Evolutionary conservation across 139 green algal species (phyloP).

Genomic region (Micractinium sp.): DNA sequence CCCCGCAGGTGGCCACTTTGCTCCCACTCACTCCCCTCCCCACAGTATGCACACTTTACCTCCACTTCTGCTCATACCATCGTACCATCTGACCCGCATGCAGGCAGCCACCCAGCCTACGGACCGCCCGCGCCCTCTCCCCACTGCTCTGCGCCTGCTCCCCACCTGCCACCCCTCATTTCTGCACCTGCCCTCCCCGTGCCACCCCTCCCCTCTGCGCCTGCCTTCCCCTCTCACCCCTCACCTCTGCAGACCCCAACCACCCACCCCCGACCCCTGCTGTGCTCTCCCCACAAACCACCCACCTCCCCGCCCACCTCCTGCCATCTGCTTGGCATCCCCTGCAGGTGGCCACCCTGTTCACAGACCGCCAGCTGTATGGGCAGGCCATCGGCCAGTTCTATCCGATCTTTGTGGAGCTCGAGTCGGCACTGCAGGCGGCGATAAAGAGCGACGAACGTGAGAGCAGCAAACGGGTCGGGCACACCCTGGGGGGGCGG

Average conservation of each 20-base stretch:
- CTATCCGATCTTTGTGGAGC: constrained; percentile 16
- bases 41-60: too few relatives aligned
- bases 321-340: too few relatives aligned
- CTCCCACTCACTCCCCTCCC: too few relatives aligned
- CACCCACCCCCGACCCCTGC: neutral
- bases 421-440: constrained; percentile 10
- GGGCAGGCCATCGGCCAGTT: constrained; percentile 21
- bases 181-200: neutral
- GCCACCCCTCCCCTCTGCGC: too few relatives aligned
- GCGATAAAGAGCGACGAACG: neutral
- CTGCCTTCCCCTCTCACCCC: too few relatives aligned
- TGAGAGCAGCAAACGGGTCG: neutral
- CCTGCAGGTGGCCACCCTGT: constrained; percentile 6
- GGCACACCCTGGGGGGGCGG: neutral
- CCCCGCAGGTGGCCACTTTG: too few relatives aligned
- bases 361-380: constrained; percentile 19
- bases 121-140: too few relatives aligned
- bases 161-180: neutral
- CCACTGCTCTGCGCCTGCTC: too few relatives aligned
- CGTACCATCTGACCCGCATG: too few relatives aligned
- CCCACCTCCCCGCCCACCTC: neutral
- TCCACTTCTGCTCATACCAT: too few relatives aligned
- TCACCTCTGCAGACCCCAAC: too few relatives aligned
- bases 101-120: too few relatives aligned
- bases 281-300: neutral